Evolutionary conservation across 495 filamentous ascomycete genomes (phyloP).

Genomic region (Rhizodiscina lignyota): DNA sequence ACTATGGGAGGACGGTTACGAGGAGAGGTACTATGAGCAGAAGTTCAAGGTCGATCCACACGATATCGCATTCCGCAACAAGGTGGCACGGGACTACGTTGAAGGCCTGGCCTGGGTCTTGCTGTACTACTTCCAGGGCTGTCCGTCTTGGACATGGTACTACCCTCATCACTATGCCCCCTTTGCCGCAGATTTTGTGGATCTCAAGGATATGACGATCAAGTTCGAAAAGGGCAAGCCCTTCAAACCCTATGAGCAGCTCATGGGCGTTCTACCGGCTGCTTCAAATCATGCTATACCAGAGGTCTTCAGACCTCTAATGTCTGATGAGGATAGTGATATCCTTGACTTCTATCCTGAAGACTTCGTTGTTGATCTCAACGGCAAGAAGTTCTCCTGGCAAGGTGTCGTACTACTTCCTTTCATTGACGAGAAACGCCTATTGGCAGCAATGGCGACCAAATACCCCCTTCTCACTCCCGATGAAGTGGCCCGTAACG

Average conservation of each 20-base stretch:
- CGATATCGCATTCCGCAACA: constrained; percentile 72
- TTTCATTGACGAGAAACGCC: constrained; percentile 84
- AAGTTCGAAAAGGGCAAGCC: constrained; percentile 73
- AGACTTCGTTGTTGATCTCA: constrained; percentile 82
- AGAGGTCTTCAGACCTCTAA: constrained; percentile 66
- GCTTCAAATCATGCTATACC: constrained; percentile 86
- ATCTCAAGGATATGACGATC: constrained; percentile 61
- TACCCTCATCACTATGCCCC: constrained; percentile 98
- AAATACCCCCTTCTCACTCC: constrained; percentile 63
- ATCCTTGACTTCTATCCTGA: constrained; percentile 97
- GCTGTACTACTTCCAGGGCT: constrained; percentile 94
- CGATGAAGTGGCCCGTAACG: constrained; percentile 67
- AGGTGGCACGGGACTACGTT: constrained; percentile 87
- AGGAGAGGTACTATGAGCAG: constrained; percentile 90
- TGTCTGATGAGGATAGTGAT: constrained; percentile 70
- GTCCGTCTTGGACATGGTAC: constrained; percentile 96
- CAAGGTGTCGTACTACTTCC: constrained; percentile 88
- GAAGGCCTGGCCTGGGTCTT: constrained; percentile 98
- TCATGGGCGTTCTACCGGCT: constrained; percentile 95
- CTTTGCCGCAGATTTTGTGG: constrained; percentile 88
- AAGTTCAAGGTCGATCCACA: constrained; percentile 81
- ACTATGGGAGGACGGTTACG: constrained; percentile 91
- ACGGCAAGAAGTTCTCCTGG: constrained; percentile 98
- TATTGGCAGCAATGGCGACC: constrained; percentile 68
- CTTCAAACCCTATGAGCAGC: constrained; percentile 88